Evolutionary conservation across 768 basidiomycete species (phyloP).

Genomic region (Serendipita sp.): DNA sequence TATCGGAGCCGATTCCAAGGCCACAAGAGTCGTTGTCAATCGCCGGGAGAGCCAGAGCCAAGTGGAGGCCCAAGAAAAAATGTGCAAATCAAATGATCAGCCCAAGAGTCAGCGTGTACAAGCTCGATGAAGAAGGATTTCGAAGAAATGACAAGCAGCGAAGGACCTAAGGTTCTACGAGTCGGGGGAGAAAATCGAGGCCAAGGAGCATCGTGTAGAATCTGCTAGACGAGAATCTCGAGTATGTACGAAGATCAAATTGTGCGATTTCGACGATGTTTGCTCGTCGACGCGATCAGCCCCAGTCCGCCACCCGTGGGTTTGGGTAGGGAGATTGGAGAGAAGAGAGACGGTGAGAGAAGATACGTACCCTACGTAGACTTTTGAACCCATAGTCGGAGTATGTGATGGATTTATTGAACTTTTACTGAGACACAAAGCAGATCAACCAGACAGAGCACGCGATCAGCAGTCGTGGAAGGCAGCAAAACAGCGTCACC

Average conservation of each 20-base stretch:
- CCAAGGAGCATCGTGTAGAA: not conserved
- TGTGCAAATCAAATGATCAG: too few relatives aligned
- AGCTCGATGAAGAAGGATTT: not conserved
- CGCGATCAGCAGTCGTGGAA: not conserved
- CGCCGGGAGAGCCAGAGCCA: not conserved
- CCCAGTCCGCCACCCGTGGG: not conserved
- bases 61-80: not conserved
- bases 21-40: not conserved
- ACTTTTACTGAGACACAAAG: not conserved
- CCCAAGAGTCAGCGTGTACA: not conserved
- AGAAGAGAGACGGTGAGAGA: slow-evolving; percentile 31
- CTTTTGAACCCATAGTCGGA: slow-evolving; percentile 60
- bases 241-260: too few relatives aligned
- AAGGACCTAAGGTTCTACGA: slow-evolving; percentile 31
- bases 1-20: not conserved
- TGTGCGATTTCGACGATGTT: too few relatives aligned
- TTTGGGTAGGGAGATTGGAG: not conserved
- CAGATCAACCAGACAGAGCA: not conserved
- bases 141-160: slow-evolving; percentile 12
- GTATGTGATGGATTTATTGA: not conserved
- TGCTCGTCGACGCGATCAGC: not conserved
- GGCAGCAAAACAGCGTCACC: not conserved
- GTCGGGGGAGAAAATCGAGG: slow-evolving; percentile 23
- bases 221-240: not conserved
- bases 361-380: slow-evolving; percentile 90